A percentile compares a stretch with the other conserved stretches of the same genome.
Conservation (phyloP, 768 basidiomycete species). For the Rubroboletus satanas region DNA sequence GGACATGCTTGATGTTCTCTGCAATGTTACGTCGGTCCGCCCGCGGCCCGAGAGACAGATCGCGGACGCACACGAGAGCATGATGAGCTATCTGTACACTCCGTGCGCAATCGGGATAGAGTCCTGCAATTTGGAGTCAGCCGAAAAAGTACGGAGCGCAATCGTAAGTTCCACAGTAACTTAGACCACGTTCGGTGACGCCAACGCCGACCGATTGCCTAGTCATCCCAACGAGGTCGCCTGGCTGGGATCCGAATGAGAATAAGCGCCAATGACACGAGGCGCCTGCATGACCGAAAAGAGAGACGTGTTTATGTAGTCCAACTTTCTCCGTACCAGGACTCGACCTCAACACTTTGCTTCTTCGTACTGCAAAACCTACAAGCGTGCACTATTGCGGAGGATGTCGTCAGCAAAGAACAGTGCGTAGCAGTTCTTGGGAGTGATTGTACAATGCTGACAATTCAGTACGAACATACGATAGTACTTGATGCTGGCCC, state of each 20-base stretch:
- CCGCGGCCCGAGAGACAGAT: too few relatives aligned
- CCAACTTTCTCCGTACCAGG: neutral
- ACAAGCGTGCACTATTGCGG: neutral
- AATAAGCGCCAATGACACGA: neutral
- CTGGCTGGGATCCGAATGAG: too few relatives aligned
- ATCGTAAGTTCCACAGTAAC: neutral
- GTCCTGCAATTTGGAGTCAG: too few relatives aligned
- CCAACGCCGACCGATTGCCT: neutral
- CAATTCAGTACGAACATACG: too few relatives aligned
- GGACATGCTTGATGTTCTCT: neutral
- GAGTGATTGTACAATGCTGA: too few relatives aligned
- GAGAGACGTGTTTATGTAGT: neutral
- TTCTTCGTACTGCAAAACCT: neutral
- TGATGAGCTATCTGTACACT: neutral
- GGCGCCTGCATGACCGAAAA: too few relatives aligned
- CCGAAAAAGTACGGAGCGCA: too few relatives aligned
- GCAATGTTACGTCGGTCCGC: too few relatives aligned
- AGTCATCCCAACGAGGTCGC: neutral
- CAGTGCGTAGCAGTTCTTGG: neutral
- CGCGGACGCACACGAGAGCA: too few relatives aligned
- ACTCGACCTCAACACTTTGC: neutral
- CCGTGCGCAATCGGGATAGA: too few relatives aligned
- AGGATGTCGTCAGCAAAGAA: neutral
- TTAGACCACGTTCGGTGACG: neutral
- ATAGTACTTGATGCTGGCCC: neutral